Base-by-base conservation (phyloP, 1,284 basidiomycete species). In the Melampsora americana region DNA sequence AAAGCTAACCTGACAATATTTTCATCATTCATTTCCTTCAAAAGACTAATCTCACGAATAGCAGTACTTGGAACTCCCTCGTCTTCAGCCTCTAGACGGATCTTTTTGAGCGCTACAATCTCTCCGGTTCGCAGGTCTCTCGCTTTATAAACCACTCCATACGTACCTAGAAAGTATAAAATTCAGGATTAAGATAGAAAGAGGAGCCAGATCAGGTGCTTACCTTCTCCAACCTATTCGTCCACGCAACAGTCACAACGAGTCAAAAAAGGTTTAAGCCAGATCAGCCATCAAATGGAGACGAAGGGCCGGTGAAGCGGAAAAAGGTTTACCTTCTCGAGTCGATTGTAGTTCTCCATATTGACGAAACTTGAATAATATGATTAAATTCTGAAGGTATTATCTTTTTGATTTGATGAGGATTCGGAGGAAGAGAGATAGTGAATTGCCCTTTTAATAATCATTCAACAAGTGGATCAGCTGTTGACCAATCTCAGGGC, bases 61-160 rank as follows among this genome's bases (percentile, higher is more conserved):
- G 95, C 95, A 18, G 96, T 99, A 80, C 91, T 93, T 5, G 95
- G 95, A 23, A 98, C 95, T 28, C 95, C 95, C 82, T 99, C 93
- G 80, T 96, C 96, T 84, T 99, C 95, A 23, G 94, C 93, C 83
- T 99, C 96, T 48, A 99, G 89, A 76, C 95, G 88, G 81, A 99
- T 99, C 87, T 99, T 98, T 88, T 99, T 99, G 81, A 95, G 86
- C 66, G 94, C 94, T 69, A 94, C 95, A 80, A 92, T 88, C 83
- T 89, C 82, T 84, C 92, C 88, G 69, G 88, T 89, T 79, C 85
- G 86, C 82, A 89, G 84, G 83, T 93, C 89, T 82, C 89, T 88
- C 78, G 90, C 92, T 84, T 94, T 94, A 87, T 98, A 98, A 23
- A 99, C 95, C 73, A 98, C 95, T 79, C 96, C 96, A 81, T 99